Evolutionary conservation across 768 basidiomycete genomes (phyloP).

Genomic region (Amylocystis lapponica): DNA sequence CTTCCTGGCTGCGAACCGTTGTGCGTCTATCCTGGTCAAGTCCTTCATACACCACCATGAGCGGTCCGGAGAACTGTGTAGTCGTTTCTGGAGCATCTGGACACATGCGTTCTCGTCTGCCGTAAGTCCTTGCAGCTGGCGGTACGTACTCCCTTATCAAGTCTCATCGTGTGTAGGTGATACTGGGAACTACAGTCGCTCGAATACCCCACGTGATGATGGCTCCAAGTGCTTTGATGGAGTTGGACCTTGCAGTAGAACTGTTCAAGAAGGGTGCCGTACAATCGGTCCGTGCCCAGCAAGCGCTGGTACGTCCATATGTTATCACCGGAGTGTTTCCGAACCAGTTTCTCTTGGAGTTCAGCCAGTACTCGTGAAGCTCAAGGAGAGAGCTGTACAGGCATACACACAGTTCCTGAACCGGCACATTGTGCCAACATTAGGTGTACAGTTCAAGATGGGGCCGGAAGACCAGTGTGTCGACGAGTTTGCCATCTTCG

Average conservation of each 20-base stretch:
- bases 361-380: constrained; percentile 19
- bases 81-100: constrained; percentile 63
- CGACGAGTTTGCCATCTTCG: constrained; percentile 64
- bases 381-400: constrained; percentile 16
- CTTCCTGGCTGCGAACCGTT: constrained; percentile 65
- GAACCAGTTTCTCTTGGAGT: too few species aligned
- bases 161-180: too few species aligned
- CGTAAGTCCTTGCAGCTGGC: too few species aligned
- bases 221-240: constrained; percentile 61
- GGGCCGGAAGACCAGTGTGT: constrained; percentile 32
- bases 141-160: too few species aligned
- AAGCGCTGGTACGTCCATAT: constrained; percentile 51
- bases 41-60: constrained; percentile 42
- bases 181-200: constrained; percentile 59
- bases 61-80: constrained; percentile 53
- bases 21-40: constrained; percentile 65
- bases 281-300: constrained; percentile 52
- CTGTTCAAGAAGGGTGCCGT: constrained; percentile 54
- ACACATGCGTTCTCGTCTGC: constrained; percentile 46
- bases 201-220: constrained; percentile 61
- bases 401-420: constrained; percentile 23
- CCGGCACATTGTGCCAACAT: constrained; percentile 17
- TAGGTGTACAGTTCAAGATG: constrained; percentile 27
- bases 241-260: constrained; percentile 58
- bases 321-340: too few species aligned